phyloP scores from a whole-genome alignment of 2,329 filamentous ascomycete genomes.

The Rasamsonia emersonii region DNA sequence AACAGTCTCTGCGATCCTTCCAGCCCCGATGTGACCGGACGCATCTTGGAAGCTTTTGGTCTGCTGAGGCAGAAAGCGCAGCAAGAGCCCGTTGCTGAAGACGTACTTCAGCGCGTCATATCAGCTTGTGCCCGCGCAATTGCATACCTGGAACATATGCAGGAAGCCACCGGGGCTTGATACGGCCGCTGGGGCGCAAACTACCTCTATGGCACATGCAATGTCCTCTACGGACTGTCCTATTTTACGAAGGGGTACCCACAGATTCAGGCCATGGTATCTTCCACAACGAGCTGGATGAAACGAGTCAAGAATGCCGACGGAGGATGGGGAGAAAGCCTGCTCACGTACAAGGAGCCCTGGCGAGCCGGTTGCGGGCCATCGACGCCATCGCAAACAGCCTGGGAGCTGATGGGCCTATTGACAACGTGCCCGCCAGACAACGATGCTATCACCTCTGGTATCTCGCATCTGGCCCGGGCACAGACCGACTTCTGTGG shows the following conservation, averaged over 20 bases:
- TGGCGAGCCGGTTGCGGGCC: slow-evolving; percentile 8
- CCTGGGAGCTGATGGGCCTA: slow-evolving; percentile 24
- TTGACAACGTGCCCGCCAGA: slow-evolving; percentile 9
- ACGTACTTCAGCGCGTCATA: slow-evolving; percentile 1
- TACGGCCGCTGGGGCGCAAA: slow-evolving; percentile 27
- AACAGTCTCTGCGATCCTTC: slow-evolving; percentile 26
- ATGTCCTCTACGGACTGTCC: slow-evolving; percentile 21
- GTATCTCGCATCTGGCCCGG: slow-evolving; percentile 12
- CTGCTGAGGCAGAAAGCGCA: slow-evolving; percentile 10
- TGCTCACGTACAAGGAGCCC: slow-evolving; percentile 14
- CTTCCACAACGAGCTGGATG: slow-evolving; percentile 14
- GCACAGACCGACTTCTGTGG: slow-evolving; percentile 1
- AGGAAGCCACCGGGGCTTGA: slow-evolving; percentile 22
- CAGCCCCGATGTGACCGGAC: slow-evolving; percentile 26
- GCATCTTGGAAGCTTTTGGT: slow-evolving; percentile 22
- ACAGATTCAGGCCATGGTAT: slow-evolving; percentile 1
- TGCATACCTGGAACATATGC: slow-evolving; percentile 14
- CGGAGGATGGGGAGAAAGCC: slow-evolving; percentile 25
- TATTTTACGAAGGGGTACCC: slow-evolving; percentile 10
- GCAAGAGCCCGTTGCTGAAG: neutral
- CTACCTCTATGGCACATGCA: slow-evolving; percentile 27
- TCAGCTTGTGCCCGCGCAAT: slow-evolving; percentile 14
- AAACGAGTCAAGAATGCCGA: slow-evolving; percentile 18
- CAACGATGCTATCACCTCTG: slow-evolving; percentile 9
- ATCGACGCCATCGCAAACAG: slow-evolving; percentile 24